Conservation (phyloP, 257 asterid genomes). For the Paulownia fortunei region DNA sequence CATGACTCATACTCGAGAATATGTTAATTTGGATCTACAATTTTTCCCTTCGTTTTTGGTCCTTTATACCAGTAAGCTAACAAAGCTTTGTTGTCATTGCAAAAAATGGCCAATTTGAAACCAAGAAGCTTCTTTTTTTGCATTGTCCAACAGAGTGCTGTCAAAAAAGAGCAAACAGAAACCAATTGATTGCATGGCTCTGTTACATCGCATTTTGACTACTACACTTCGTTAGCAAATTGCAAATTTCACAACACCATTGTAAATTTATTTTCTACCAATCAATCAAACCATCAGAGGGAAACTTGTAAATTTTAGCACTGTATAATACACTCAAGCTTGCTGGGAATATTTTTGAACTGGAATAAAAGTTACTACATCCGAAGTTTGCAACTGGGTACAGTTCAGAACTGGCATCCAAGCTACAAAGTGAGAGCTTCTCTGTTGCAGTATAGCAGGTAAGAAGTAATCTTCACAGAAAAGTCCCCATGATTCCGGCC, state of each 20-base stretch:
- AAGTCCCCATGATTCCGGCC: not conserved
- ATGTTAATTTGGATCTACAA: not conserved
- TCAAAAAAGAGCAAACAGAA: no score
- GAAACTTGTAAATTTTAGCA: not conserved
- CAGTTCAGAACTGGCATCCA: not conserved
- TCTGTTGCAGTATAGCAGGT: not conserved
- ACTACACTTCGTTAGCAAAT: not conserved
- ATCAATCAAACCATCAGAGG: slow-evolving; percentile 2
- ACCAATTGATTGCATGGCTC: no score
- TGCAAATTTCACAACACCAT: not conserved
- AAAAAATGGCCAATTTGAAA: no score
- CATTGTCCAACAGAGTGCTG: no score
- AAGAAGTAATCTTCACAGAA: not conserved
- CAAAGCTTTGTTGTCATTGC: not conserved
- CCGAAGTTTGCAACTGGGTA: not conserved
- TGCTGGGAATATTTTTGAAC: not conserved
- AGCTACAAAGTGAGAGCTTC: not conserved
- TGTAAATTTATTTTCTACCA: not conserved
- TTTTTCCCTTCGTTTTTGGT: no score
- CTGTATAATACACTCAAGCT: not conserved
- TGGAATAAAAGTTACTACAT: slow-evolving; percentile 3
- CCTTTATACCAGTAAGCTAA: not conserved
- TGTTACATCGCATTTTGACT: not conserved
- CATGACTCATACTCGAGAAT: not conserved
- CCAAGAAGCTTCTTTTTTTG: no score